Evolutionary conservation across 257 asterid genomes (phyloP).

Genomic region (Lavandula angustifolia): DNA sequence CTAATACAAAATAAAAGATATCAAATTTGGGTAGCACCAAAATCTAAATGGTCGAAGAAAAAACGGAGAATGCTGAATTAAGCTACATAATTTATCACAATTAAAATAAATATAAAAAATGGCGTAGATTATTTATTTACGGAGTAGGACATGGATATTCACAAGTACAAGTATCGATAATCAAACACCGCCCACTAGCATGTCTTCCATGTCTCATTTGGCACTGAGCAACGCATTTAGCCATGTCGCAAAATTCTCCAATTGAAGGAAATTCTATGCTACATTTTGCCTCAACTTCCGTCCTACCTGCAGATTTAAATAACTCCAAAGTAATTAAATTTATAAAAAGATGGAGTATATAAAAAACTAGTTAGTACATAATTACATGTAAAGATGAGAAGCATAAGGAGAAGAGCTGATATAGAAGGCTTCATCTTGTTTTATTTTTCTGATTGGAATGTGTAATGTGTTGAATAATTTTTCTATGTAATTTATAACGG

Average conservation of each 20-base stretch:
- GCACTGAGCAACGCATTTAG: background rate
- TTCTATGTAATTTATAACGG: no score
- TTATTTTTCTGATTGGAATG: background rate
- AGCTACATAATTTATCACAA: background rate
- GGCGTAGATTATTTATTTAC: background rate
- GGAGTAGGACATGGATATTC: background rate
- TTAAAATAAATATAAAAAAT: background rate
- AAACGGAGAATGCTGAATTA: no score
- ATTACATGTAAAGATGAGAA: conserved; percentile 2
- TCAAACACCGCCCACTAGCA: background rate
- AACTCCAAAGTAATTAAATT: background rate
- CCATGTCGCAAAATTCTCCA: background rate
- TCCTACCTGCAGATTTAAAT: background rate
- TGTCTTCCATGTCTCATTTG: background rate
- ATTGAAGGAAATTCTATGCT: background rate
- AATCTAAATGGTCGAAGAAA: no score
- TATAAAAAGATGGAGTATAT: no score
- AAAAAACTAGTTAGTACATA: no score
- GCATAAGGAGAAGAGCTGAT: background rate
- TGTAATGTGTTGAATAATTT: no score
- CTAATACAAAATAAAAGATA: no score
- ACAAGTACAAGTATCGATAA: background rate
- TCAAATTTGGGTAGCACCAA: no score
- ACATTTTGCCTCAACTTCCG: background rate
- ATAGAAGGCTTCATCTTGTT: background rate